Base-by-base conservation (phyloP, 345 rosid species). In the Eucalyptus melliodora region DNA sequence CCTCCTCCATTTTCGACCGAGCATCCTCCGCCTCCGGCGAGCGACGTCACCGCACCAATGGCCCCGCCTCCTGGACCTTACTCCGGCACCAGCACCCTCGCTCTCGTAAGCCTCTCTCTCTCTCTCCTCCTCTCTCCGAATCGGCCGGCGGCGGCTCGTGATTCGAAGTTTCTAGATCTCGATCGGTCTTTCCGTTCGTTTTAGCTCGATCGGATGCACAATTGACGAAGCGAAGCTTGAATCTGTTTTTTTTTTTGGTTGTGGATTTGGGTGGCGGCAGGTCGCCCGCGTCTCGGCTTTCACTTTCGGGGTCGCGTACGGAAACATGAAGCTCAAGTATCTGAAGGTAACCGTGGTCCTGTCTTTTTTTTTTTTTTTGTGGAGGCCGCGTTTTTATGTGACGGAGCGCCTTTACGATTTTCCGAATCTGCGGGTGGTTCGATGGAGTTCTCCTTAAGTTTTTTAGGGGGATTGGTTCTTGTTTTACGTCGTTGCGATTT, bases 11-110 rank as follows among this genome's bases (percentile, higher is more conserved):
- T 40, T 6, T 77, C 83, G 47, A 11, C 47, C 45, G 47, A 77
- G 15, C 45, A 21, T 1, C 83, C 24, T 77, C 83, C 83, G 26
- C 3, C 15, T 72, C 45, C 83, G 83, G 83, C 26, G 83, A 72
- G 45, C 83, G 45, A 37, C 83, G 83, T 72, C 83, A 72, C 23
- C 37, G 60, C 51, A 21, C 45, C 26, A 49, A 94, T 94, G 96
- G 91, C 95, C 82, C 94, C 94, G 87, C 97, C 96, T 88, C 96
- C 96, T 55, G 97, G 97, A 69, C 99, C 93, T 69, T 95, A 95
- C 93, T 96, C 99, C 93, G 98, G 99, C 89, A 90, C 91, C 89
- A 95, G 99, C 95, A 94, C 98, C 44, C 94, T 96, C 59, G 96
- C 99, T 51, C 93, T 96, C 93, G 97, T 95, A 94, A 45, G 59